Evolutionary conservation across 73 alveolate species (phyloP).

Genomic region (Paramecium tetraurelia): DNA sequence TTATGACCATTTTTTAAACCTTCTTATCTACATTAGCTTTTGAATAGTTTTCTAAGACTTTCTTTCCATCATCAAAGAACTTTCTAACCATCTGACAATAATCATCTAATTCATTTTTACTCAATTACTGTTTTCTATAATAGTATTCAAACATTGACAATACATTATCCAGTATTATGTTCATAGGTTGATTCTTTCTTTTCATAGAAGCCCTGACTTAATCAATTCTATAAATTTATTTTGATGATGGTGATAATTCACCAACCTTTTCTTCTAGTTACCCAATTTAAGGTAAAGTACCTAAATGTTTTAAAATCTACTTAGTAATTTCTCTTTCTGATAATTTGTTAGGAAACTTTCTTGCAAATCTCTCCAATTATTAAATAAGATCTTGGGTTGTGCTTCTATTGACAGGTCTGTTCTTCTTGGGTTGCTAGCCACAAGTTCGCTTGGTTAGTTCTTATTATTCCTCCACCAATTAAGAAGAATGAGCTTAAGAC

Average conservation of each 20-base stretch:
- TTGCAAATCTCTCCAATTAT: not conserved
- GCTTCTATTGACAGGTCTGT: not conserved
- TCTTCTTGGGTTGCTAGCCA: not conserved
- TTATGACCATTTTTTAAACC: not conserved
- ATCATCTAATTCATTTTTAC: not conserved
- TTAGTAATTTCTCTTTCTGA: not conserved
- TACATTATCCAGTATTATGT: not conserved
- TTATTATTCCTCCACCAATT: not conserved
- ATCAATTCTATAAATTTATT: not conserved
- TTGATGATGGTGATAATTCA: slow-evolving; percentile 6
- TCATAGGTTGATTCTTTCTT: not conserved
- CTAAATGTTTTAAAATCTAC: slow-evolving; percentile 6
- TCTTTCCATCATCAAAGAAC: slow-evolving; percentile 19
- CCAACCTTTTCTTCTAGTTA: not conserved
- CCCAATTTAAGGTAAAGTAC: not conserved
- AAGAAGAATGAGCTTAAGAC: not conserved
- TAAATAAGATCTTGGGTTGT: not conserved
- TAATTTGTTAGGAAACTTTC: not conserved
- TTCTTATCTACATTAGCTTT: not conserved
- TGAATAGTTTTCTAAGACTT: not conserved
- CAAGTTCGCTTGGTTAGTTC: not conserved
- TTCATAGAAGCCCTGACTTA: not conserved
- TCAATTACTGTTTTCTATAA: not conserved
- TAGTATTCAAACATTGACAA: not conserved
- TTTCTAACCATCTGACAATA: not conserved